Base-by-base conservation (phyloP, 441 rosid species). In the Jatropha podagrica region DNA sequence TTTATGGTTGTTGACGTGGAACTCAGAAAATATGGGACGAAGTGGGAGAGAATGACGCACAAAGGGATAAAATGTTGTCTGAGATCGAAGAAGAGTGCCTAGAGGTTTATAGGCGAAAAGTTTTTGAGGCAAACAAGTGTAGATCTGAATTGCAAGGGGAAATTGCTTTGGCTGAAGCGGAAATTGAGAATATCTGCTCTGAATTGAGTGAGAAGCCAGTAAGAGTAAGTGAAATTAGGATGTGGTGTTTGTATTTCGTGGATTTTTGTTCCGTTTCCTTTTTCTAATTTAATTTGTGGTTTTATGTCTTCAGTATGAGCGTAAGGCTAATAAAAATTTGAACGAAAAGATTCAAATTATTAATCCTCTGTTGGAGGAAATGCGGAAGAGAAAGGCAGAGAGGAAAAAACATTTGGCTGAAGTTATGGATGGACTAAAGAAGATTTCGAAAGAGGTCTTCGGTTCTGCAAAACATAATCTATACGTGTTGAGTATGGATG, bases 1-100 rank as follows among this genome's bases (percentile, higher is more conserved):
- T 56, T 71, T 46, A 15, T 40, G 38, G 4, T 46, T 56, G 23
- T 10, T 15, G 8, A 55, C 40, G 23, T n/a, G 75, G 41, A 52
- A 11, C 23, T 70, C 67, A 92, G 97, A 87, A 77, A 79, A 81
- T 91, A 49, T 91, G 97, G 97, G 86, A 83, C 76, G 97, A 91
- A 75, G 84, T 89, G 46, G 97, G 96, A 78, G 93, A 89, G 77
- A 61, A 83, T 9, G 87, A 86, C 10, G 85, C 20, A 38, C 81
- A 86, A 49, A 88, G 89, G 66, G 92, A 91, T 71, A 71, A 76
- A 73, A 84, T 78, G 84, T 69, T 93, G 84, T 77, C 83, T 46
- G 87, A 88, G 71, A 85, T 93, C 42, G 98, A 91, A 78, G 81
- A 85, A 18, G 90, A 84, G 74, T 93, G 95, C 75, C 78, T 90